Evolutionary conservation across 768 basidiomycete species (phyloP), one percentile per base, ranked within the genome.

Genomic region (Asterophora parasitica): DNA sequence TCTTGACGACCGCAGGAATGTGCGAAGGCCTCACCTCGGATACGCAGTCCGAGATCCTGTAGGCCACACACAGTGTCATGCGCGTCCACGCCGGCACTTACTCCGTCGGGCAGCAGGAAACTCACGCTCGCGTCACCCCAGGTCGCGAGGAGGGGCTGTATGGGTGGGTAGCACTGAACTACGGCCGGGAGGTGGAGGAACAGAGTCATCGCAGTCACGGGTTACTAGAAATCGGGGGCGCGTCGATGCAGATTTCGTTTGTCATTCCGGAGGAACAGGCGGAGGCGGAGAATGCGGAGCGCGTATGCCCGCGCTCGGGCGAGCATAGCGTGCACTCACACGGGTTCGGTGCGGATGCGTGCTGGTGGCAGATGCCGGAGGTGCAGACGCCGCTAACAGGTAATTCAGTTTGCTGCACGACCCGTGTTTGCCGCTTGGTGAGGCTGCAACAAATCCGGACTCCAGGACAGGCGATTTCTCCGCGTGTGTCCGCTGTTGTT

Each of bases 1-100:
- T n/a, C n/a, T n/a, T n/a, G n/a, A n/a, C 52, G 5, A 53, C 48
- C 9, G 52, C 48, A 4, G 52, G 52, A 2, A 53, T 53, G 52
- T 44, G 52, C 23, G 38, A 52, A 33, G 15, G 4, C n/a, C n/a
- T 53, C 10, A 12, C 38, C 15, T n/a, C 5, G 3, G 38, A 46
- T 1, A 17, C n/a, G 26, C 47, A 49, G 23, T 27, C 19, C 4
- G 27, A 13, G 16, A 16, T 53, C 40, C 40, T 49, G 15, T 35
- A 31, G n/a, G 44, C 40, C 12, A 44, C 48, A 13, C 40, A 49
- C 36, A 28, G 23, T 6, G 39, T 37, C 30, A 49, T 46, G 28
- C 30, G 9, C 13, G 3, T 12, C 12, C 15, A 7, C 9, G 20
- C 7, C 30, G 30, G 30, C 23, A 46, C 35, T 8, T 53, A 42